Evolutionary conservation across 1,284 basidiomycete genomes (phyloP).

Genomic region (Bondarzewia mesenterica): DNA sequence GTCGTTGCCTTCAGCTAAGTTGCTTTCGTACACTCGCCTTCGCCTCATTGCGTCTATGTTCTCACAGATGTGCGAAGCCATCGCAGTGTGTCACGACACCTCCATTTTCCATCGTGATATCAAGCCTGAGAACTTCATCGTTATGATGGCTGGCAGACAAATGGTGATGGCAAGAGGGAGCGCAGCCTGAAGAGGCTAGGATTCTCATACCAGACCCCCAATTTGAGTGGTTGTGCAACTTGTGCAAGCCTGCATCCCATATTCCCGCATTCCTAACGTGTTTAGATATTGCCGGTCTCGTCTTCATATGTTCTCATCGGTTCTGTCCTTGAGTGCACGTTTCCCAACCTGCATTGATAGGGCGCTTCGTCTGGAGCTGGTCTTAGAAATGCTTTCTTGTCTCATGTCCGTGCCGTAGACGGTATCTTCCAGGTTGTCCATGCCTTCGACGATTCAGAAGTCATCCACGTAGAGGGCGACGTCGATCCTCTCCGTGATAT

Average conservation of each 20-base stretch:
- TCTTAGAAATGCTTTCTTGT: constrained; percentile 96
- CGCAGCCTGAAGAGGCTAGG: constrained; percentile 72
- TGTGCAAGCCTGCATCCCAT: constrained; percentile 86
- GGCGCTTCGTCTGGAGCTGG: constrained; percentile 98
- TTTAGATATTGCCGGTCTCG: constrained; percentile 98
- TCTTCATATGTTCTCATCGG: constrained; percentile 77
- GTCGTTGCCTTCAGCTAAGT: too few relatives aligned
- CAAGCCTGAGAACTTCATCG: constrained; percentile 96
- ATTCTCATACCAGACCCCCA: constrained; percentile 95
- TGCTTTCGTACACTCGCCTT: too few relatives aligned
- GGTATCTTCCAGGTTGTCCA: constrained; percentile 99
- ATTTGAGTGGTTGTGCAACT: constrained; percentile 89
- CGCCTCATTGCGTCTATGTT: constrained; percentile 99
- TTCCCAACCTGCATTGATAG: constrained; percentile 26
- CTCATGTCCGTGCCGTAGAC: constrained; percentile 96
- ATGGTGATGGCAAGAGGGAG: constrained; percentile 49
- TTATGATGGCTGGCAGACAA: too few relatives aligned
- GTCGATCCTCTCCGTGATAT: constrained; percentile 96
- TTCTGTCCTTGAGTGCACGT: constrained; percentile 42
- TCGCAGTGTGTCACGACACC: constrained; percentile 90
- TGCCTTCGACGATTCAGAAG: constrained; percentile 97
- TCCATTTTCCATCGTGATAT: constrained; percentile 95
- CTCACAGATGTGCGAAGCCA: constrained; percentile 94
- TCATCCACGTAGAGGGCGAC: constrained; percentile 99
- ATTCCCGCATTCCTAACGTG: constrained; percentile 96